Percentiles rank a stretch among this genome's conserved stretches.
Conservation (phyloP, 108 stramenopile genomes). For the Pseudonitzschia multiseries region DNA sequence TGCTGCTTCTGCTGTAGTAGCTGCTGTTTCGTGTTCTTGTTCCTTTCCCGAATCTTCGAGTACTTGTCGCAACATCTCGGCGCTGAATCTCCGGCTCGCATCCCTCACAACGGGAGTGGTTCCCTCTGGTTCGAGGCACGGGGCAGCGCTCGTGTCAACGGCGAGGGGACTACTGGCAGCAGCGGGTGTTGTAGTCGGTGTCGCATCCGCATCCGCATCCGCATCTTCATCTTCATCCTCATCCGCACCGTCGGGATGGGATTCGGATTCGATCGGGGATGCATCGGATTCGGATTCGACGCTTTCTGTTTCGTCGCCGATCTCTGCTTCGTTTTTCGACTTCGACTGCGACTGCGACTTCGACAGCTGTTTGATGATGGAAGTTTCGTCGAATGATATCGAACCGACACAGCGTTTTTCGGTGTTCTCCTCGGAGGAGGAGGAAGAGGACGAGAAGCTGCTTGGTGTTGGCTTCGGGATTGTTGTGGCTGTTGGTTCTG, state of each 20-base stretch:
- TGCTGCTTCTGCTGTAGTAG: not conserved
- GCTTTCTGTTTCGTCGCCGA: not conserved
- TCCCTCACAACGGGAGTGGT: not conserved
- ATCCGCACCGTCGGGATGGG: not conserved
- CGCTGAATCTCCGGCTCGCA: slow-evolving; percentile 5
- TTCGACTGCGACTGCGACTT: too few relatives aligned
- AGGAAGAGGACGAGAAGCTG: too few relatives aligned
- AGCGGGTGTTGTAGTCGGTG: too few relatives aligned
- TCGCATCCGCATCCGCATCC: not conserved
- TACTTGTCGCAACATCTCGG: not conserved
- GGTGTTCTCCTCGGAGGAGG: not conserved
- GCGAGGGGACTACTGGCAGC: not conserved
- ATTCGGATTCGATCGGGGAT: not conserved
- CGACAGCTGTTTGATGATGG: too few relatives aligned
- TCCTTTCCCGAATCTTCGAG: not conserved
- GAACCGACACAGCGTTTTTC: not conserved
- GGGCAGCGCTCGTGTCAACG: not conserved
- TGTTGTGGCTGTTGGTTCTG: too few relatives aligned
- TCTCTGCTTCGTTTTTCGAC: not conserved
- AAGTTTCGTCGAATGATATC: too few relatives aligned
- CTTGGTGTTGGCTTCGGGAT: too few relatives aligned
- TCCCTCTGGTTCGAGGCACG: slow-evolving; percentile 10
- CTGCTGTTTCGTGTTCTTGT: not conserved
- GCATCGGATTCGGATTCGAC: not conserved
- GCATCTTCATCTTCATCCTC: not conserved